phyloP scores from a whole-genome alignment of 345 rosid species.

The Punica granatum region DNA sequence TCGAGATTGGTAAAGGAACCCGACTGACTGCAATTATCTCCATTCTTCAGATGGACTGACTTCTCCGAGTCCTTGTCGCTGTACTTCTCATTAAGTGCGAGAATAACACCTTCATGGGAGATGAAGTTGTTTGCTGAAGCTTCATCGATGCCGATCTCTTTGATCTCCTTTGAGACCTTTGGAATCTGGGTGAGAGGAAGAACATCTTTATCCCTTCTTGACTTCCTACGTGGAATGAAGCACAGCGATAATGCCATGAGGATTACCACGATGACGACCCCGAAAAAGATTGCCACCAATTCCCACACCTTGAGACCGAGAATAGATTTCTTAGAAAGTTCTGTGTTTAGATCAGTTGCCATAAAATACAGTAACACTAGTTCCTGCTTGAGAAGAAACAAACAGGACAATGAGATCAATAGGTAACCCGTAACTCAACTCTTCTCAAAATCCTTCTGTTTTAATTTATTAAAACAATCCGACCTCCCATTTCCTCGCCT shows the following conservation, averaged over 20 bases:
- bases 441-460: neutral
- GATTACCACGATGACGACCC: constrained; percentile 41
- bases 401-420: neutral
- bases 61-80: constrained; percentile 60
- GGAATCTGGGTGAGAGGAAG: constrained; percentile 49
- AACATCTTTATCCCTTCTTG: constrained; percentile 33
- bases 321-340: constrained; percentile 44
- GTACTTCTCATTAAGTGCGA: constrained; percentile 41
- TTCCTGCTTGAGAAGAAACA: neutral
- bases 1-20: constrained; percentile 49
- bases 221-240: constrained; percentile 66
- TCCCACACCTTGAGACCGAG: constrained; percentile 68
- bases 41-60: constrained; percentile 45
- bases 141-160: constrained; percentile 78
- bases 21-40: constrained; percentile 44
- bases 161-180: constrained; percentile 61
- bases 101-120: constrained; percentile 26
- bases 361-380: constrained; percentile 18
- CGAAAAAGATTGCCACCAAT: constrained; percentile 51
- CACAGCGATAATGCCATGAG: constrained; percentile 56
- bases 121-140: constrained; percentile 43
- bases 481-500: too few relatives aligned
- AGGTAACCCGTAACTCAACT: neutral
- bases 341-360: constrained; percentile 53
- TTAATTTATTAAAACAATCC: neutral